Evolutionary conservation across 306 rosid genomes (phyloP), one percentile per base, ranked within the genome.

Genomic region (Pterocarpus santalinus): DNA sequence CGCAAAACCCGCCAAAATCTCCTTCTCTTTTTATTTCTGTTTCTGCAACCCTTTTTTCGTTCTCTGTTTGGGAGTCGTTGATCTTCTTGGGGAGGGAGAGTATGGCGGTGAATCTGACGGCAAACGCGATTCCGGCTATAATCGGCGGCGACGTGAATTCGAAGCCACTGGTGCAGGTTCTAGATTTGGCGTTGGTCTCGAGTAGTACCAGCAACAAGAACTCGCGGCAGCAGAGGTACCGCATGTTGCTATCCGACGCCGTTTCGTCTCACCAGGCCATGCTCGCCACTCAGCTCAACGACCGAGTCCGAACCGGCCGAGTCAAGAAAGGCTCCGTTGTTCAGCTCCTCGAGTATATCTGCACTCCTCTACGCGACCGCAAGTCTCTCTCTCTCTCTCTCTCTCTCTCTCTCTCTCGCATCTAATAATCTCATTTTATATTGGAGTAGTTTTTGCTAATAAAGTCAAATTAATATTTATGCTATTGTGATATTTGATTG

Each of bases 101-200:
- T 4, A 95, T 95, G 99, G 72, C 98, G 81, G 89, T 91, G 88
- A 89, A 92, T 71, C 96, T 95, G 11, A 89, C 99, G 38, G 86
- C 96, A 36, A 89, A 93, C 85, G 96, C 98, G 52, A 91, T 95
- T 74, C 41, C 92, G 52, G 77, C 89, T 53, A 88, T 96, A 32
- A 33, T 84, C 16, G 80, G 72, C 52, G 99, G 99, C 67, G 98
- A 93, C 77, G 77, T 88, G 53, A 84, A 96, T 88, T 73, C 90
- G 61, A 96, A 89, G 90, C 99, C 97, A 2, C 81, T 96, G 58
- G 86, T 96, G 32, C 99, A 96, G 92, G 88, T 96, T 64, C 44
- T 87, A 38, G 98, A 93, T 33, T 81, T 92, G 65, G 68, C 87
- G 81, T 77, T 84, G 76, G 53, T 91, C 75, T 81, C 89, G 2